A percentile compares a stretch with the other conserved stretches of the same genome.
Evolutionary conservation across 2,329 filamentous ascomycete genomes (phyloP).

Genomic region (Colletotrichum godetiae): DNA sequence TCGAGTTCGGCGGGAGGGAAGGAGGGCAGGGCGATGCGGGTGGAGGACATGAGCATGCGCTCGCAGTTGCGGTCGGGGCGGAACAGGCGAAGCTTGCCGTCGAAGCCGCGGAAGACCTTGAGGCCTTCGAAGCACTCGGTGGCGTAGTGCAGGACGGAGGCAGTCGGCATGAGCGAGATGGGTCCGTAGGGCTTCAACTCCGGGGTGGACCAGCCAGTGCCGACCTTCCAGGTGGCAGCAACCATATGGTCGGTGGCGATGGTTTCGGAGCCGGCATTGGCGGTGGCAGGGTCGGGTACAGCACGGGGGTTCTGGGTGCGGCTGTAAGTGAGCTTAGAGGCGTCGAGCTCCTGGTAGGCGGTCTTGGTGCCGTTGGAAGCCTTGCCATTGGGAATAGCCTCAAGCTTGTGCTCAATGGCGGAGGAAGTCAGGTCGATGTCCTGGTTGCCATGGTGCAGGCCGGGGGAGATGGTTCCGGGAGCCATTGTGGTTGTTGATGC

Average conservation of each 20-base stretch:
- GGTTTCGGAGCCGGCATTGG: conserved; percentile 61
- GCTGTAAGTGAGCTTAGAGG: conserved; percentile 73
- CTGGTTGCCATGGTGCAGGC: conserved; percentile 57
- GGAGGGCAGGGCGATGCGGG: conserved; percentile 78
- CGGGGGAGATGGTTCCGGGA: conserved; percentile 41
- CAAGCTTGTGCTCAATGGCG: conserved; percentile 62
- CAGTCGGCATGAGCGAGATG: conserved; percentile 82
- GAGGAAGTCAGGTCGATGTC: conserved; percentile 64
- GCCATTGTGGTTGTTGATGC: conserved; percentile 38
- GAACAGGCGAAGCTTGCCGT: conserved; percentile 81
- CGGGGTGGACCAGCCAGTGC: conserved; percentile 78
- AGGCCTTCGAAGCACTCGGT: conserved; percentile 91
- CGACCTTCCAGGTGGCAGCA: conserved; percentile 73
- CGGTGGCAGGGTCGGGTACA: conserved; percentile 62
- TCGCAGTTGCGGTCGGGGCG: conserved; percentile 78
- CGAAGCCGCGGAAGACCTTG: conserved; percentile 84
- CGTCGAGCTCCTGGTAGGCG: conserved; percentile 69
- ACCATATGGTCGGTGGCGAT: conserved; percentile 91
- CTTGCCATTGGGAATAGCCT: conserved; percentile 41
- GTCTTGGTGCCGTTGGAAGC: conserved; percentile 46
- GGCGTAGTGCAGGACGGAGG: conserved; percentile 86
- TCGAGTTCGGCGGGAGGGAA: conserved; percentile 80
- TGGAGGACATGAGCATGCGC: conserved; percentile 70
- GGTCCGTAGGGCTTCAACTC: conserved; percentile 82
- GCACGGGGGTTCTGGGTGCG: conserved; percentile 61